Evolutionary conservation across 2,329 filamentous ascomycete species (phyloP), one percentile per base, ranked within the genome.

Genomic region (Tolypocladium pustulatum): DNA sequence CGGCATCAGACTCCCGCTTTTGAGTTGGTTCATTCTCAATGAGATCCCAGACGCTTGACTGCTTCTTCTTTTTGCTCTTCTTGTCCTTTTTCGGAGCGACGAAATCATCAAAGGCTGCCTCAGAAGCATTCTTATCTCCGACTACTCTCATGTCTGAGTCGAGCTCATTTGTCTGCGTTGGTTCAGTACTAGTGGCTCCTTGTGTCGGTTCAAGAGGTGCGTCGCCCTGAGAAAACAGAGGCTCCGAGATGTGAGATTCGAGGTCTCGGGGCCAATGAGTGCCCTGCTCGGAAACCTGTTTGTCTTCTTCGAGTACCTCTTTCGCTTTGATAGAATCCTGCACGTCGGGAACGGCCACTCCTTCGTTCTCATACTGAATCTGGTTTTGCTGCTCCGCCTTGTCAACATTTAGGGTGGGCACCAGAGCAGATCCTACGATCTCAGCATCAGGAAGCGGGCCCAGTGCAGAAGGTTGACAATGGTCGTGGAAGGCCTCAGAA

Each of bases 1-100:
- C 20, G 20, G 36, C 12, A 8, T 58, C 60, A 22, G 43, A 3
- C 20, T 13, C 40, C 38, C 41, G 49, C 37, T 58, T 22, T 25
- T 59, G 58, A 4, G 34, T 2, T 27, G 49, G 22, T 9, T 53
- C 57, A 13, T 62, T 61, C 62, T 66, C 55, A 62, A 60, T 49
- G 27, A 53, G 13, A 36, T 59, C 57, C 54, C 32, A 38, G 37
- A 46, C 43, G 32, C 41, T 51, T n/a, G 36, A 30, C 30, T 58
- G 58, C 43, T 66, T 72, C 53, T 67, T 64, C 61, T 73, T 70
- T 62, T 72, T 71, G 57, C 68, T 71, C 58, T 70, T 72, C 62
- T 71, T 71, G 40, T 51, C 61, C 62, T 72, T 72, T 36, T 64
- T 46, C 20, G 61, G 40, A 59, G 62, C 62, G 15, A 34, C 37